Conservation (phyloP, 164 flowering plant genomes). For the Vitis amurensis region DNA sequence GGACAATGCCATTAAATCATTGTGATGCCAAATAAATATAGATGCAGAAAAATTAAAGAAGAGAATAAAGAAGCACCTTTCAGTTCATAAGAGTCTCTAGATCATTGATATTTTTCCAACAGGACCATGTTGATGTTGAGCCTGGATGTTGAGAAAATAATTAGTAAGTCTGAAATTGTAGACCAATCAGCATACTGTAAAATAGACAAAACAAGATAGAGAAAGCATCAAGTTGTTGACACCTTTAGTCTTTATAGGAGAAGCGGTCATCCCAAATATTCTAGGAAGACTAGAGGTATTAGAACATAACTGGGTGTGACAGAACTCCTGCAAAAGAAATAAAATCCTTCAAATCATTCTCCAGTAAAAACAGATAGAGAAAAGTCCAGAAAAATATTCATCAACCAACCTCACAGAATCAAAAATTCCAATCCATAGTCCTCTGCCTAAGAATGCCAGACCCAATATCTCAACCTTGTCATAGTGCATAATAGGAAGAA, state of each 20-base stretch:
- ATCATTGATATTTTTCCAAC: conserved; percentile 51
- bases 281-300: conserved; percentile 50
- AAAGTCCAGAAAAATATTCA: no score
- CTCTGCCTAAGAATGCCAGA: not conserved
- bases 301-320: conserved; percentile 42
- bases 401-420: not conserved
- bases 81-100: conserved; percentile 73
- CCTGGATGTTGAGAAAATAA: conserved; percentile 35
- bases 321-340: conserved; percentile 60
- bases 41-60: not conserved
- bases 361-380: no score
- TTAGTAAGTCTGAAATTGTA: not conserved
- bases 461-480: not conserved
- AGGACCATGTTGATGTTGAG: conserved; percentile 27
- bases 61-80: conserved; percentile 51
- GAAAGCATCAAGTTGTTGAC: not conserved
- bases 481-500: no score
- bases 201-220: not conserved
- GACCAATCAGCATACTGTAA: no score
- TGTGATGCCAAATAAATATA: no score
- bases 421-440: not conserved
- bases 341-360: not conserved
- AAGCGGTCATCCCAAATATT: conserved; percentile 92
- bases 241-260: conserved; percentile 83
- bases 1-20: no score